A percentile compares a stretch with the other conserved stretches of the same genome.
phyloP scores from a whole-genome alignment of 164 flowering plant genomes.

The Pachysandra terminalis region DNA sequence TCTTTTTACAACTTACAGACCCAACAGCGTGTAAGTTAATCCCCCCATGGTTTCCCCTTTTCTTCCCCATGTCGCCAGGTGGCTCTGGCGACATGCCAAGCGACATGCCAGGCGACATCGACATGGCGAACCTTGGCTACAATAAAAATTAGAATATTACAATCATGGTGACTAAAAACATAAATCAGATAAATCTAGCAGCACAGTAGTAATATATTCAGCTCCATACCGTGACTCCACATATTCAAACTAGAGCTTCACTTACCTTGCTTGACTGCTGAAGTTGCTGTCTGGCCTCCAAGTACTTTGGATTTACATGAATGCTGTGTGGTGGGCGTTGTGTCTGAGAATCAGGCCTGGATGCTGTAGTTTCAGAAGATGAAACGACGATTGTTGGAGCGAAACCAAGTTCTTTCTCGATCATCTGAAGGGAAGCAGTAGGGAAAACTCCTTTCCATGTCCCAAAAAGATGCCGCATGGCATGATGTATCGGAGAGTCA shows the following conservation, averaged over 20 bases:
- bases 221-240: not conserved
- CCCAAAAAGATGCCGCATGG: conserved; percentile 97
- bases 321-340: conserved; percentile 80
- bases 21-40: no score
- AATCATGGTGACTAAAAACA: not conserved
- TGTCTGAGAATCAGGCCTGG: conserved; percentile 63
- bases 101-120: no score
- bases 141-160: no score
- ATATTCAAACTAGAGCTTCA: not conserved
- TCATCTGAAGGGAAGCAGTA: conserved; percentile 69
- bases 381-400: conserved; percentile 47
- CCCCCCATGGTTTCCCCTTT: no score
- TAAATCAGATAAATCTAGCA: not conserved
- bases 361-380: conserved; percentile 44
- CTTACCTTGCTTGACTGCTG: conserved; percentile 80
- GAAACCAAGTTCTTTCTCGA: conserved; percentile 88
- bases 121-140: no score
- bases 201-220: not conserved
- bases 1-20: no score
- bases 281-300: conserved; percentile 86
- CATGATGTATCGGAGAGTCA: conserved; percentile 62
- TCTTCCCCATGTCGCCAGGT: no score
- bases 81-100: no score
- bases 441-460: conserved; percentile 98
- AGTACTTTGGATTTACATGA: conserved; percentile 97